These are phyloP conservation scores for Tetrahymena elliotti DNA, from an alignment of 73 alveolate species.

Conservation along the genomic window DNA sequence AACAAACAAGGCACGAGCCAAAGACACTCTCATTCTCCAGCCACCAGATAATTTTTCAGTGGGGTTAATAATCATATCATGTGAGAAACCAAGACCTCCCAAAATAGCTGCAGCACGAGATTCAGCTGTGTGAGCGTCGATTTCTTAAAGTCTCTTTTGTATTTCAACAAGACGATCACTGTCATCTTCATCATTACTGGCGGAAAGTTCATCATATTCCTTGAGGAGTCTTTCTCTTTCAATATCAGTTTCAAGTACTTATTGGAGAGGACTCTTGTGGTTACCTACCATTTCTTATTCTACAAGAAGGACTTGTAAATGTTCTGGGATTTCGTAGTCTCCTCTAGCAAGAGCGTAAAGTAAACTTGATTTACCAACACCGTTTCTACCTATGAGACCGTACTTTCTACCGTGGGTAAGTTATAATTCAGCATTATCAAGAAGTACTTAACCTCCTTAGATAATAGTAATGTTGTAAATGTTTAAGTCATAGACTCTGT, in stretches of 20 bases:
- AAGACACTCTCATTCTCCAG: slow-evolving; percentile 87
- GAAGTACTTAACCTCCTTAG: background rate
- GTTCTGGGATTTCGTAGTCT: slow-evolving; percentile 83
- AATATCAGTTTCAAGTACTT: slow-evolving; percentile 83
- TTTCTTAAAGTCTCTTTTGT: slow-evolving; percentile 62
- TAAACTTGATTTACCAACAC: slow-evolving; percentile 77
- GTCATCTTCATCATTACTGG: slow-evolving; percentile 33
- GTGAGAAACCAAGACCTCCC: slow-evolving; percentile 34
- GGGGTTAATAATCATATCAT: slow-evolving; percentile 21
- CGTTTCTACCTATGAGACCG: slow-evolving; percentile 96
- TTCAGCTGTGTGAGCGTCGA: slow-evolving; percentile 90
- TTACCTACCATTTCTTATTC: slow-evolving; percentile 91
- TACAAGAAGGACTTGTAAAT: slow-evolving; percentile 83
- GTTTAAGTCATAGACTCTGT: background rate
- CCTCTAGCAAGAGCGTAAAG: slow-evolving; percentile 72
- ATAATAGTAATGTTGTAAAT: background rate
- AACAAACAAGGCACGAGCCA: slow-evolving; percentile 92
- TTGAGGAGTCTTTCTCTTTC: slow-evolving; percentile 76
- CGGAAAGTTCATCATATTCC: slow-evolving; percentile 55
- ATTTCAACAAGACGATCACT: slow-evolving; percentile 25
- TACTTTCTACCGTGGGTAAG: slow-evolving; percentile 74
- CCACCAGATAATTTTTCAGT: slow-evolving; percentile 43
- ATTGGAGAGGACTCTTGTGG: slow-evolving; percentile 68
- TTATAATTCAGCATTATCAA: background rate
- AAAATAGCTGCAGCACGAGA: slow-evolving; percentile 75